Evolutionary conservation across 116 monocot genomes (phyloP).

Genomic region (Zostera marina): DNA sequence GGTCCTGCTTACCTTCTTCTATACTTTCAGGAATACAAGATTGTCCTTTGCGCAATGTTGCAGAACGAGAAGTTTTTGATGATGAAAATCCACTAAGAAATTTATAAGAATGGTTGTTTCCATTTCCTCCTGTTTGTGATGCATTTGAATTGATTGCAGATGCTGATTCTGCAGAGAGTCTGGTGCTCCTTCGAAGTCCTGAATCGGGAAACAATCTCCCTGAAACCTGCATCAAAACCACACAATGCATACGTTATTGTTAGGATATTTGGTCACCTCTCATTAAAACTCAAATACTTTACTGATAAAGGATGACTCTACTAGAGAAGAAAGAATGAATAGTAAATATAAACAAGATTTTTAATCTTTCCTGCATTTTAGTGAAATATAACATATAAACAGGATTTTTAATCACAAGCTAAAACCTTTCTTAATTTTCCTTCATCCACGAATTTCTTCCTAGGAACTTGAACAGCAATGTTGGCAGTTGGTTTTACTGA

Average conservation of each 20-base stretch:
- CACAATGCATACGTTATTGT: neutral
- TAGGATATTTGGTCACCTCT: too few species aligned
- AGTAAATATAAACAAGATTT: too few species aligned
- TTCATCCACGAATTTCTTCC: slow-evolving; percentile 88
- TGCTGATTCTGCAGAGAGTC: slow-evolving; percentile 55
- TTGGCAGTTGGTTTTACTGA: slow-evolving; percentile 33
- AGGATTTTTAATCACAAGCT: neutral
- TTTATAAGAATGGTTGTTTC: slow-evolving; percentile 45
- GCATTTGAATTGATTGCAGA: slow-evolving; percentile 37
- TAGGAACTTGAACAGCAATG: slow-evolving; percentile 40
- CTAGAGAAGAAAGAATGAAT: too few species aligned
- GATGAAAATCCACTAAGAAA: slow-evolving; percentile 66
- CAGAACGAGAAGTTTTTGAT: slow-evolving; percentile 46
- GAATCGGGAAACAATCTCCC: slow-evolving; percentile 82
- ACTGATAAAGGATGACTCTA: too few species aligned
- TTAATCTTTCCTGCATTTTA: neutral
- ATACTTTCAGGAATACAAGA: slow-evolving; percentile 47
- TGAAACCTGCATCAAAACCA: slow-evolving; percentile 47
- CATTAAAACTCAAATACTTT: too few species aligned
- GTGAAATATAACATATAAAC: neutral
- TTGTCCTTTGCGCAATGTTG: slow-evolving; percentile 53
- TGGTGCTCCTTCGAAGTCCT: slow-evolving; percentile 60
- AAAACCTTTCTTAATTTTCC: slow-evolving; percentile 79
- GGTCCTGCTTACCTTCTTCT: slow-evolving; percentile 52
- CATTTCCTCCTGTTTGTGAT: slow-evolving; percentile 51